A percentile compares a stretch with the other conserved stretches of the same genome.
These are phyloP conservation scores for Niveomyces coronatus DNA, from an alignment of 2,329 filamentous ascomycete genomes.

Conservation along the genomic window DNA sequence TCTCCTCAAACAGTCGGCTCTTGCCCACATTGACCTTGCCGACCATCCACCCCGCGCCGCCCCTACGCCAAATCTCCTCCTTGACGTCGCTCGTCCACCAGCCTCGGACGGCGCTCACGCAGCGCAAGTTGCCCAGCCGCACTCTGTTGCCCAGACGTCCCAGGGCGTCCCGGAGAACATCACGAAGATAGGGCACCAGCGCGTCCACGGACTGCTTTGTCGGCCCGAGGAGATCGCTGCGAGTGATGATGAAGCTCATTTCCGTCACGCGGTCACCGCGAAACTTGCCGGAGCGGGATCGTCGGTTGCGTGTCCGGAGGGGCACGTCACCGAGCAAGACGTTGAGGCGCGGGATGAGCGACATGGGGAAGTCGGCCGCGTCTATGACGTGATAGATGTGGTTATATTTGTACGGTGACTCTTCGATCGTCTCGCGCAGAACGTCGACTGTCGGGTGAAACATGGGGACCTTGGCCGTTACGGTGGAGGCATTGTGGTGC, in stretches of 20 bases:
- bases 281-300: constrained; percentile 58
- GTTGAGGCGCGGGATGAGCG: constrained; percentile 68
- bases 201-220: constrained; percentile 73
- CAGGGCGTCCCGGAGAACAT: constrained; percentile 67
- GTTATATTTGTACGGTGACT: constrained; percentile 83
- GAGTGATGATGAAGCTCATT: constrained; percentile 83
- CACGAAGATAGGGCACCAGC: constrained; percentile 75
- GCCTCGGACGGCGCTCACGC: constrained; percentile 72
- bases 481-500: constrained; percentile 57
- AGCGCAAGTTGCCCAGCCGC: constrained; percentile 79
- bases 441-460: constrained; percentile 72
- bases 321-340: constrained; percentile 60
- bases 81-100: constrained; percentile 91
- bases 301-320: constrained; percentile 69
- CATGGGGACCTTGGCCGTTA: constrained; percentile 44
- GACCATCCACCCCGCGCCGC: constrained; percentile 88
- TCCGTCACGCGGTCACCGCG: constrained; percentile 59
- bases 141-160: constrained; percentile 56
- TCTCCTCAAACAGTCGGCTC: constrained; percentile 76
- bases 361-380: constrained; percentile 94
- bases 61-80: constrained; percentile 73
- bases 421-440: constrained; percentile 72
- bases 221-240: constrained; percentile 76
- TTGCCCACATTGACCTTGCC: constrained; percentile 99
- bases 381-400: constrained; percentile 94